Evolutionary conservation across 441 rosid genomes (phyloP).

Genomic region (Biscutella laevigata): DNA sequence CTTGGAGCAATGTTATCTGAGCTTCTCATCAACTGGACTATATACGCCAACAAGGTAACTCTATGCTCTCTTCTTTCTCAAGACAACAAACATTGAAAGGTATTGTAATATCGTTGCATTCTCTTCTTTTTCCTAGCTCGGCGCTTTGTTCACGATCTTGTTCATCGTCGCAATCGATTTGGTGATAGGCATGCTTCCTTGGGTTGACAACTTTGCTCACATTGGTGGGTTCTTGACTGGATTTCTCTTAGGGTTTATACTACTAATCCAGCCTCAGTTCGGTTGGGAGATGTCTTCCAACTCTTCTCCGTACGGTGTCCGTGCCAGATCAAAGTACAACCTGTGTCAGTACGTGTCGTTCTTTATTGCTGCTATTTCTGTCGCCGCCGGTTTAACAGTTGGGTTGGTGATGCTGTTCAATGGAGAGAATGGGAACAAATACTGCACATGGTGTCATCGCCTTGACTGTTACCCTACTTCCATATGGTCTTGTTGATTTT

Average conservation of each 20-base stretch:
- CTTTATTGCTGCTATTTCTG: conserved; percentile 31
- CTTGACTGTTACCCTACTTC: conserved; percentile 66
- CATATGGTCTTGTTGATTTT: conserved; percentile 59
- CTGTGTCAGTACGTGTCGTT: conserved; percentile 49
- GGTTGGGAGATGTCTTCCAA: conserved; percentile 53
- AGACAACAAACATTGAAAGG: not conserved
- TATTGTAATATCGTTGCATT: not conserved
- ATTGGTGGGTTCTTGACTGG: conserved; percentile 87
- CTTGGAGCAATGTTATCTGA: conserved; percentile 92
- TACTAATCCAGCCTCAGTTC: conserved; percentile 66
- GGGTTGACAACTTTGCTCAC: conserved; percentile 88
- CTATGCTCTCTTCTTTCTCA: not conserved
- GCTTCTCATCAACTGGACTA: conserved; percentile 87
- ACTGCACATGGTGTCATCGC: conserved; percentile 81
- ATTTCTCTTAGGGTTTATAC: conserved; percentile 65
- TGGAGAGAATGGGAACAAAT: conserved; percentile 59
- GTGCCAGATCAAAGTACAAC: conserved; percentile 47
- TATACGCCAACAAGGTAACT: conserved; percentile 66
- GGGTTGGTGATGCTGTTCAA: conserved; percentile 64
- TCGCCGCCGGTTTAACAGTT: conserved; percentile 39
- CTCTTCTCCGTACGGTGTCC: conserved; percentile 35
- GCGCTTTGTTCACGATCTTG: conserved; percentile 58
- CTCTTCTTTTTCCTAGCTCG: conserved; percentile 31
- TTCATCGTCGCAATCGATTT: conserved; percentile 60
- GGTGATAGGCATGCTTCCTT: conserved; percentile 80